Base-by-base conservation (phyloP, 169 alveolate species). In the Babesia bovis region DNA sequence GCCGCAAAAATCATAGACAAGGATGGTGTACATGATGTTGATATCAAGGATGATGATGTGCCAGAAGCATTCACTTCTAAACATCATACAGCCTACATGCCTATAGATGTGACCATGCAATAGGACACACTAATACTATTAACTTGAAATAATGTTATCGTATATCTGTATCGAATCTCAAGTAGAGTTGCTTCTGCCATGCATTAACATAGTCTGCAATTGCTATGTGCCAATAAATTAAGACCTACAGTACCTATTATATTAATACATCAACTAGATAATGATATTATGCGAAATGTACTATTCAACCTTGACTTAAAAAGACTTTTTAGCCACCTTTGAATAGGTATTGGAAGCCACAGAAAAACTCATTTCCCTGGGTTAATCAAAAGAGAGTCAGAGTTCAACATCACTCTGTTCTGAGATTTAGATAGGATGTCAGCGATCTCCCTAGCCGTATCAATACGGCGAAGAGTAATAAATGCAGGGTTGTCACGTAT, bases 381-480 rank as follows among this genome's bases (percentile, higher is more conserved):
- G 40, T 83, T 73, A 41, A 86, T 44, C 28, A 87, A 60, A 23
- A 87, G 68, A 1, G 92, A 68, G 12, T 83, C 89, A 15, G 90
- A 49, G 38, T 84, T 68, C 67, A 89, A 53, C 85, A 91, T 76
- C 49, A 90, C 89, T 52, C 85, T 91, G 79, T 94, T 94, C 78
- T 95, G 93, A 56, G 97, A 91, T 52, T 91, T 88, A n/a, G 96
- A 90, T 49, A 96, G 59, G 15, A 91, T 90, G 66, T 88, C 84
- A 21, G 99, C 95, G 52, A 97, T 95, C 56, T 96, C 99, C 78
- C 85, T 87, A 12, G 98, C 97, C 26, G 96, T 90, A 66, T 97
- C 99, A 55, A 97, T 95, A 67, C 95, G 94, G 71, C 94, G 94
- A 63, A 97, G 87, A 75, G 96, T 96, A 66, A 97, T 84, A 83